phyloP scores from a whole-genome alignment of 768 basidiomycete genomes.

The Lepiota venenata region DNA sequence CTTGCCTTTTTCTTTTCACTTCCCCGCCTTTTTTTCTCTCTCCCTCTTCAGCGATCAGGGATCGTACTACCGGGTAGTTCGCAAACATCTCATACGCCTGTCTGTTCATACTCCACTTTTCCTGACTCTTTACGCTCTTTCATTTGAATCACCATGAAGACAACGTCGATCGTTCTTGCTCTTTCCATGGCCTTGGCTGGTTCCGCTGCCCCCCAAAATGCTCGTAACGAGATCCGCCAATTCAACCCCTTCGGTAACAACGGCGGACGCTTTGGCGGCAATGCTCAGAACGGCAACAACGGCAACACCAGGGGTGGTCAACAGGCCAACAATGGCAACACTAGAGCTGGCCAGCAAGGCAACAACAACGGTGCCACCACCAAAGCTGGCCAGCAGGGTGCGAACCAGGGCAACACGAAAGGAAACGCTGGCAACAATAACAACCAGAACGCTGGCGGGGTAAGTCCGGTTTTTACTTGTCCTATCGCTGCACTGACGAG shows the following conservation, averaged over 20 bases:
- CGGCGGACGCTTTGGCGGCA: constrained; percentile 12
- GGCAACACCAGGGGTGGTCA: constrained; percentile 3
- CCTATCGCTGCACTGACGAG: neutral
- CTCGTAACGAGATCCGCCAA: constrained; percentile 2
- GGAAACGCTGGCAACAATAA: constrained; percentile 3
- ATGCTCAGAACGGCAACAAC: constrained; percentile 8
- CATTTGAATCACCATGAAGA: constrained; percentile 24
- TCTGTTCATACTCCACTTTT: constrained; percentile 19
- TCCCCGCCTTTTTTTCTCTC: constrained; percentile 14
- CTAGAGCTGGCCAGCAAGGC: constrained; percentile 4
- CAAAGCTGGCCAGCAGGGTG: neutral
- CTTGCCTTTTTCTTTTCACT: constrained; percentile 11
- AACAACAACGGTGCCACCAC: constrained; percentile 10
- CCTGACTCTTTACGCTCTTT: constrained; percentile 19
- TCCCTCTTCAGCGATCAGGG: constrained; percentile 24
- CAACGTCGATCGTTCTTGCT: constrained; percentile 23
- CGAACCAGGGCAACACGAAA: constrained; percentile 9
- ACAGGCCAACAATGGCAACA: constrained; percentile 12
- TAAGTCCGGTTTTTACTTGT: neutral
- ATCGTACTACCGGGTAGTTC: constrained; percentile 28
- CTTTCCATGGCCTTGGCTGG: constrained; percentile 27
- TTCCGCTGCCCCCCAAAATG: constrained; percentile 17
- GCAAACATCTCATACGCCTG: constrained; percentile 12
- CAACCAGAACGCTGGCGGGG: constrained; percentile 11
- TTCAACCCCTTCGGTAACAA: neutral